Evolutionary conservation across 106 monocot species (phyloP), one percentile per base, ranked within the genome.

Genomic region (Vanilla planifolia): DNA sequence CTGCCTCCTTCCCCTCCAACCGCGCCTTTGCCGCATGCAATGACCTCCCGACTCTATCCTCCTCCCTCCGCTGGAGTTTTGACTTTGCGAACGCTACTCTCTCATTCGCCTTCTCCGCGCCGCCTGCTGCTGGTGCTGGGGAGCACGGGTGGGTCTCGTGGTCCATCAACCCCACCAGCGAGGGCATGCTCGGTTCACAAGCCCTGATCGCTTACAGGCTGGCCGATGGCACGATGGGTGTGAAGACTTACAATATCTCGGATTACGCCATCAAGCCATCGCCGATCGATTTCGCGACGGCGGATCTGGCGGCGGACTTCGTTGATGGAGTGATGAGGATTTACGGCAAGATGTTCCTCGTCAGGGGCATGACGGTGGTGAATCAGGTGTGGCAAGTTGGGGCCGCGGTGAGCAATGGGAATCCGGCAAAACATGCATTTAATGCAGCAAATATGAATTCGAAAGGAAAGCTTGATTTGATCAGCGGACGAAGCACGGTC

Each of bases 311-410:
- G 48, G 89, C 81, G 27, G 85, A 78, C 48, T 71, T 30, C 28
- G 26, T 67, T 3, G 67, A 65, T 34, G 79, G 79, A 17, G 43
- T 34, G 60, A 77, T 82, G 48, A 39, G 43, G 67, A 66, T 91
- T 11, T 85, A 67, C 62, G 90, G 53, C 2, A 85, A 45, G 48
- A 25, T 85, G 62, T 37, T 9, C 48, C 57, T 89, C 13, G 68
- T 68, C 10, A 47, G 32, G 29, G 82, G 72, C 25, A 52, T 23
- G 66, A 64, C 50, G 48, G 43, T 0, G 46, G 68, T 93, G 47
- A 89, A 70, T 59, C 81, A 89, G 51, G 88, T 89, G 30, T 93
- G 93, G 93, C 93, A 93, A 71, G 81, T 79, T 36, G 86, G 83
- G 24, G 1, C 71, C 17, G 36, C 44, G 43, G 69, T 88, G 15